Conservation (phyloP, 2,329 filamentous ascomycete genomes). For the Thelonectria discophora region DNA sequence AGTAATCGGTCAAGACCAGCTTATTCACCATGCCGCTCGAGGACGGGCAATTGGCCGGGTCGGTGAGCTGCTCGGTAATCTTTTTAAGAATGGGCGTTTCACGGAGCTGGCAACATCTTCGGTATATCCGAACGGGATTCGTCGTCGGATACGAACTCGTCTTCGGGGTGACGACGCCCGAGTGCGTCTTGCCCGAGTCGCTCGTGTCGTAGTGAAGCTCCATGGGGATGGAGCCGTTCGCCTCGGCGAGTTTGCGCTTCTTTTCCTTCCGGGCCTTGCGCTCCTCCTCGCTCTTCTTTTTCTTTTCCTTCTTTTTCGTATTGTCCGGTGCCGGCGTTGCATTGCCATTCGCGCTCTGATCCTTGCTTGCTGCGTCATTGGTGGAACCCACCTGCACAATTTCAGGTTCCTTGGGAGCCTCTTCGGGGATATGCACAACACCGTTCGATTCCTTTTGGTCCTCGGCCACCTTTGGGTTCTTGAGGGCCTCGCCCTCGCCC, state of each 20-base stretch:
- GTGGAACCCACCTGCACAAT: constrained; percentile 45
- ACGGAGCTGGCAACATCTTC: constrained; percentile 90
- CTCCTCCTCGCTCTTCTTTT: constrained; percentile 93
- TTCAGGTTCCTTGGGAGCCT: constrained; percentile 51
- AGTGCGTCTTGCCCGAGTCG: constrained; percentile 50
- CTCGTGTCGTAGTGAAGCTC: constrained; percentile 79
- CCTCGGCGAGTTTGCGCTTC: constrained; percentile 83
- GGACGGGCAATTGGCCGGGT: constrained; percentile 70
- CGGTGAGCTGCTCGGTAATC: constrained; percentile 86
- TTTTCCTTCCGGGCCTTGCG: constrained; percentile 91
- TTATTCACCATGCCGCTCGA: constrained; percentile 81
- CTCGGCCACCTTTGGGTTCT: constrained; percentile 68
- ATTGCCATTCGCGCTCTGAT: constrained; percentile 37
- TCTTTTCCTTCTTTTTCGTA: constrained; percentile 89
- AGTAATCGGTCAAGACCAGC: constrained; percentile 85
- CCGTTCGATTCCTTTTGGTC: constrained; percentile 54
- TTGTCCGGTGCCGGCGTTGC: constrained; percentile 47
- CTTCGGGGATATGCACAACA: constrained; percentile 52
- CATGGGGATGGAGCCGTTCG: constrained; percentile 86
- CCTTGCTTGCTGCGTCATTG: constrained; percentile 35
- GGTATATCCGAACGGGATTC: constrained; percentile 91
- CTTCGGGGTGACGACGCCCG: constrained; percentile 36
- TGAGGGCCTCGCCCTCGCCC: constrained; percentile 78
- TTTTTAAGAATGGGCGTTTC: constrained; percentile 93
- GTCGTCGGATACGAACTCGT: constrained; percentile 72